A percentile compares a stretch with the other conserved stretches of the same genome.
Conservation (phyloP, 768 basidiomycete species). For the Termitomyces bulborhizus region DNA sequence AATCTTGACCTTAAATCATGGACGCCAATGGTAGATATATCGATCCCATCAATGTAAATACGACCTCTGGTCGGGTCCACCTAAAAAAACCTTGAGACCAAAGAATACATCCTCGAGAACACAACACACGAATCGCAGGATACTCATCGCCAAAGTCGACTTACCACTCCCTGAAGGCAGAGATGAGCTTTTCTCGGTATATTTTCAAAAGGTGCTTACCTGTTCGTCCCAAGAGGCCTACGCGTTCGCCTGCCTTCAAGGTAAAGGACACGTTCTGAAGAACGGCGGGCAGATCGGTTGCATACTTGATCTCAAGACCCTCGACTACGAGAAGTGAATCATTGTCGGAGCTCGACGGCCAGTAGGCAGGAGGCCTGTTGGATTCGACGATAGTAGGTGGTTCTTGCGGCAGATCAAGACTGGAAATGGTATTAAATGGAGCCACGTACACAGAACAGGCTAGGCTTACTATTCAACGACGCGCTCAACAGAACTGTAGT, state of each 20-base stretch:
- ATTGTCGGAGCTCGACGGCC: conserved; percentile 72
- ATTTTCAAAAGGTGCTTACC: conserved; percentile 23
- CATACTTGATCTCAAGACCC: conserved; percentile 75
- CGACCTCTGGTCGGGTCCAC: conserved; percentile 71
- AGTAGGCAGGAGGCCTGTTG: conserved; percentile 81
- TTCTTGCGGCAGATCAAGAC: conserved; percentile 79
- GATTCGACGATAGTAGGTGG: conserved; percentile 71
- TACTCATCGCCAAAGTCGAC: conserved; percentile 80
- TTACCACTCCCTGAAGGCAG: conserved; percentile 58
- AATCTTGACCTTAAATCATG: conserved; percentile 76
- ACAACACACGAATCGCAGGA: conserved; percentile 67
- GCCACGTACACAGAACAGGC: neutral
- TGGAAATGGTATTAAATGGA: conserved; percentile 9
- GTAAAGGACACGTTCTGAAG: conserved; percentile 71
- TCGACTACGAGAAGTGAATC: conserved; percentile 61
- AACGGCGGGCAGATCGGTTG: conserved; percentile 78
- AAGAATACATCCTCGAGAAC: neutral
- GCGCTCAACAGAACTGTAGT: conserved; percentile 78
- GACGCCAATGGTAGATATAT: conserved; percentile 79
- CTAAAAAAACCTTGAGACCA: conserved; percentile 22
- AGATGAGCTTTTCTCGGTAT: neutral
- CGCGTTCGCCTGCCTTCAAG: conserved; percentile 63
- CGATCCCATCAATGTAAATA: conserved; percentile 83
- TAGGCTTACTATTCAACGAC: conserved; percentile 72
- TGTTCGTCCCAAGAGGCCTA: conserved; percentile 79